A percentile compares a stretch with the other conserved stretches of the same genome.
These are phyloP conservation scores for Saturnispora saitoi DNA, from an alignment of 805 yeast genomes.

Conservation along the genomic window DNA sequence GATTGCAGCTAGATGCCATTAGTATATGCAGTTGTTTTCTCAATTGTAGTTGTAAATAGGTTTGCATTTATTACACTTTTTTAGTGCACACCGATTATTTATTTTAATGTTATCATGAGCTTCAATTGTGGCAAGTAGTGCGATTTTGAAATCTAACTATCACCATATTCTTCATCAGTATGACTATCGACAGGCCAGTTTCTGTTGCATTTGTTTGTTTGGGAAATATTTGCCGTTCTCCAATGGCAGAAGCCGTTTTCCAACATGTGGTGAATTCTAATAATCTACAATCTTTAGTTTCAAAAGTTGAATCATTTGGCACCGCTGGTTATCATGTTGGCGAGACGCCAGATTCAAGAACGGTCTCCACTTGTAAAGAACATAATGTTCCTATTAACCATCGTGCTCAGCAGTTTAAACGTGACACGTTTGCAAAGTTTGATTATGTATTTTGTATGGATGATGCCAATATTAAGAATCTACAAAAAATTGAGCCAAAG, in stretches of 20 bases:
- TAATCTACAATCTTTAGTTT: conserved; percentile 38
- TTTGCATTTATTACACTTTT: background rate
- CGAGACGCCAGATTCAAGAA: conserved; percentile 70
- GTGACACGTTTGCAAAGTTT: conserved; percentile 44
- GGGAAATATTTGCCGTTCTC: conserved; percentile 92
- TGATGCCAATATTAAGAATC: conserved; percentile 44
- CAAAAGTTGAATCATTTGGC: conserved; percentile 75
- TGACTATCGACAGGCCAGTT: background rate
- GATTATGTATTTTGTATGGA: conserved; percentile 72
- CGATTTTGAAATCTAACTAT: background rate
- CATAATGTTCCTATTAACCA: conserved; percentile 74
- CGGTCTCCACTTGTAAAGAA: conserved; percentile 54
- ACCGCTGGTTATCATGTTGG: conserved; percentile 83
- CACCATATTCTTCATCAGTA: background rate
- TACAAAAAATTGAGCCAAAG: conserved; percentile 46
- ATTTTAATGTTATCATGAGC: background rate
- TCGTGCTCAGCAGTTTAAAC: conserved; percentile 57
- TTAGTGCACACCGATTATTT: no score
- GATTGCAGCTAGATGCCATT: no score
- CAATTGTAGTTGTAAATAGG: background rate
- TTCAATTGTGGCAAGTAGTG: background rate
- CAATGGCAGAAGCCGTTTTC: conserved; percentile 96
- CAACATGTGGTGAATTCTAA: conserved; percentile 47
- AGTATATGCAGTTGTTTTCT: no score
- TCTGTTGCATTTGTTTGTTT: conserved; percentile 80